These are phyloP conservation scores for Austropuccinia psidii DNA, from an alignment of 1,284 basidiomycete species.

Conservation along the genomic window DNA sequence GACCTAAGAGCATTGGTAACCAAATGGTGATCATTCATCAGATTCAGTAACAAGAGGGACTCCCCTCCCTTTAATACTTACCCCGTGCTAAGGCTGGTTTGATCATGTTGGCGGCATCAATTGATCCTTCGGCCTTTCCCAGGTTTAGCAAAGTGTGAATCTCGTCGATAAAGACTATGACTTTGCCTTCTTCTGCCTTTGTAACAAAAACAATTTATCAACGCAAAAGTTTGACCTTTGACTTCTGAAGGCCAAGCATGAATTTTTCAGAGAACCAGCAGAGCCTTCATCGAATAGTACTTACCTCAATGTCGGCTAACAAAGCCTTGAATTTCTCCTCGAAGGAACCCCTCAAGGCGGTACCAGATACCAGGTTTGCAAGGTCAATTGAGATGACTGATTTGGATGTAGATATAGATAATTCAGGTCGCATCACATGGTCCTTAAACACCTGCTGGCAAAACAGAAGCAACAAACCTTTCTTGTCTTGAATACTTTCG, in stretches of 20 bases:
- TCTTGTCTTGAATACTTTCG: conserved; percentile 48
- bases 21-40: not conserved
- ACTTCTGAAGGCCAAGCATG: not conserved
- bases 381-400: conserved; percentile 60
- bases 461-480: conserved; percentile 53
- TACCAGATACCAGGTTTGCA: conserved; percentile 71
- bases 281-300: conserved; percentile 42
- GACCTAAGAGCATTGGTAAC: conserved; percentile 50
- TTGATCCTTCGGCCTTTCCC: conserved; percentile 81
- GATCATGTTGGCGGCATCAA: conserved; percentile 86
- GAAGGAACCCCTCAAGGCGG: conserved; percentile 79
- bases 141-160: conserved; percentile 72
- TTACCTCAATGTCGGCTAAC: conserved; percentile 75
- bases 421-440: no score
- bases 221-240: not conserved
- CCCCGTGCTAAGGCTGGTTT: conserved; percentile 54
- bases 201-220: not conserved
- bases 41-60: not conserved
- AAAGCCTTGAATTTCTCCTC: conserved; percentile 85
- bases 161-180: conserved; percentile 85
- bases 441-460: not conserved
- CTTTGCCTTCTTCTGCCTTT: conserved; percentile 49
- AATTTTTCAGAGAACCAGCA: not conserved
- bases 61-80: not conserved
- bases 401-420: no score